Percentiles rank a stretch among this genome's conserved stretches.
Evolutionary conservation across 2,329 filamentous ascomycete species (phyloP).

Genomic region (Tolypocladium album): DNA sequence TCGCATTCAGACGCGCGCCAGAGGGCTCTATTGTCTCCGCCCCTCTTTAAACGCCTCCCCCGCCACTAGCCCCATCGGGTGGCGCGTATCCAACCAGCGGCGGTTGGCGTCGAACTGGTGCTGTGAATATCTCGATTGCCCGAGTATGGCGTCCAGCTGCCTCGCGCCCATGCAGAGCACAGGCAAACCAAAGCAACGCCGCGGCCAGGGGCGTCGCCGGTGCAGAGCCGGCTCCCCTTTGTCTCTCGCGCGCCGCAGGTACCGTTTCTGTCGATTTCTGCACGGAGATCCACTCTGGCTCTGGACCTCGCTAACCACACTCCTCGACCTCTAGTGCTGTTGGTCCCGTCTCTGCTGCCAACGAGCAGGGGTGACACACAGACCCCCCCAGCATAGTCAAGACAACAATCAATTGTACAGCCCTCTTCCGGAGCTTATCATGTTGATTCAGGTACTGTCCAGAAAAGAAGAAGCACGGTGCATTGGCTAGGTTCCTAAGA

Average conservation of each 20-base stretch:
- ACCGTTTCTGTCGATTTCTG: constrained; percentile 17
- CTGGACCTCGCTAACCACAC: constrained; percentile 4
- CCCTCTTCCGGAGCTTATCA: constrained; percentile 15
- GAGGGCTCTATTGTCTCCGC: constrained; percentile 5
- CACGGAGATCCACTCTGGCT: constrained; percentile 16
- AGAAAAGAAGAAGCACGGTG: constrained; percentile 17
- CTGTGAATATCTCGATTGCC: neutral
- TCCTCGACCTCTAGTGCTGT: constrained; percentile 5
- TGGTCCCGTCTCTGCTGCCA: constrained; percentile 12
- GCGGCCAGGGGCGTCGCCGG: constrained; percentile 5
- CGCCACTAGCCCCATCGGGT: constrained; percentile 4
- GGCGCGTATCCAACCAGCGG: neutral
- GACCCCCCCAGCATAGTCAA: constrained; percentile 18
- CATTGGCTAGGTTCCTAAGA: constrained; percentile 13
- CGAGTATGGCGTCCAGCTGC: neutral
- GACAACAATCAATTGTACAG: constrained; percentile 22
- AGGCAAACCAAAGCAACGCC: constrained; percentile 7
- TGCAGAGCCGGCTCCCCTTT: constrained; percentile 7
- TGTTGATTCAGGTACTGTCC: constrained; percentile 18
- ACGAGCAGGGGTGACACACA: constrained; percentile 17
- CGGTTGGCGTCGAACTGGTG: neutral
- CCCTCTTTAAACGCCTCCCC: constrained; percentile 1
- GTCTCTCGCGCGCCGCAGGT: constrained; percentile 17
- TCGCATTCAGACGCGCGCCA: neutral
- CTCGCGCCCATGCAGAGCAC: constrained; percentile 7